Percentiles rank a stretch among this genome's conserved stretches.
These are phyloP conservation scores for Teratosphaeria destructans DNA, from an alignment of 2,329 filamentous ascomycete genomes.

Conservation along the genomic window DNA sequence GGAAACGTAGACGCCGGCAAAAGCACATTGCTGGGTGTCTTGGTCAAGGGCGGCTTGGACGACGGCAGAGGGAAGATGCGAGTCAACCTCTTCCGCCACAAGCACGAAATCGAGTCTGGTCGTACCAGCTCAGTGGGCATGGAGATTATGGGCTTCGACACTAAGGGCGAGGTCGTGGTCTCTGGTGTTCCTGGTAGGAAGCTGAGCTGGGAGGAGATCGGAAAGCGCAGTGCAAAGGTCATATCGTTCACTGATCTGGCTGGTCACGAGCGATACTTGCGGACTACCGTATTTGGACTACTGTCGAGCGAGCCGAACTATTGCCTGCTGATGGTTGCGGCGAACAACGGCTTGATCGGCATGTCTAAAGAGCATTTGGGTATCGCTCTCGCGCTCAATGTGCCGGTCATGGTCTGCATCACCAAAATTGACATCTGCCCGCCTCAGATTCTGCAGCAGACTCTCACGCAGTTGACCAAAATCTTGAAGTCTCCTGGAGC, in stretches of 20 bases:
- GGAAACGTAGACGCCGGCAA: slow-evolving; percentile 97
- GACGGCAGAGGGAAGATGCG: slow-evolving; percentile 89
- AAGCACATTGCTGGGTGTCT: slow-evolving; percentile 86
- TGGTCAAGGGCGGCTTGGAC: slow-evolving; percentile 91
- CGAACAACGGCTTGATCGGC: slow-evolving; percentile 91
- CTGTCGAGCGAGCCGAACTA: slow-evolving; percentile 94
- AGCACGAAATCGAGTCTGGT: slow-evolving; percentile 93
- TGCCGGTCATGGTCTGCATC: slow-evolving; percentile 93
- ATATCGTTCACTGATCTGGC: slow-evolving; percentile 94
- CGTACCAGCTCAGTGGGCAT: slow-evolving; percentile 93
- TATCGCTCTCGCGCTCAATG: slow-evolving; percentile 86
- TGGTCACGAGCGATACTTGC: slow-evolving; percentile 87
- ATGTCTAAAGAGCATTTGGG: slow-evolving; percentile 94
- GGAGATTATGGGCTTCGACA: slow-evolving; percentile 98
- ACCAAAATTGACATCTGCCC: slow-evolving; percentile 99
- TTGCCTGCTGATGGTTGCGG: slow-evolving; percentile 94
- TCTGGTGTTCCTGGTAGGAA: slow-evolving; percentile 75
- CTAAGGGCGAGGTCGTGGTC: slow-evolving; percentile 67
- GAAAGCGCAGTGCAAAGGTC: slow-evolving; percentile 85
- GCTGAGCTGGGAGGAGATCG: slow-evolving; percentile 96
- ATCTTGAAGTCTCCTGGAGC: slow-evolving; percentile 92
- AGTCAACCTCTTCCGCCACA: slow-evolving; percentile 93
- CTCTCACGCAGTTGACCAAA: slow-evolving; percentile 78
- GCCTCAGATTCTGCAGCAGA: slow-evolving; percentile 88
- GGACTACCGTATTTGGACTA: slow-evolving; percentile 92